Evolutionary conservation across 208 protist species (phyloP).

Genomic region (Trypanosoma boissoni): DNA sequence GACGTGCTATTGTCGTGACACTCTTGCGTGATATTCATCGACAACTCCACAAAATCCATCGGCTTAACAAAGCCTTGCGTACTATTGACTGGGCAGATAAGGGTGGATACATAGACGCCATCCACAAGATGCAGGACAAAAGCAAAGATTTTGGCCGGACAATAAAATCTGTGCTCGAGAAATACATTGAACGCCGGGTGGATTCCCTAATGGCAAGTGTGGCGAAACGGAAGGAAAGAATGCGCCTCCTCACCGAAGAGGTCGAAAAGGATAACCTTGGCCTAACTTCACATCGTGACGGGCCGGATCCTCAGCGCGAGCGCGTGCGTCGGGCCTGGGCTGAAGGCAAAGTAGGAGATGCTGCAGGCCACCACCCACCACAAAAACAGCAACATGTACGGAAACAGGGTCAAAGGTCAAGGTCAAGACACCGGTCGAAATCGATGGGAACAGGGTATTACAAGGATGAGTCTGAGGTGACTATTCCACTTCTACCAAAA

Average conservation of each 20-base stretch:
- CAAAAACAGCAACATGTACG: no score
- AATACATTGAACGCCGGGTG: slow-evolving; percentile 72
- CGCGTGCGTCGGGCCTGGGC: slow-evolving; percentile 31
- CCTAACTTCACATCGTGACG: slow-evolving; percentile 60
- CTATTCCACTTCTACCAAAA: slow-evolving; percentile 38
- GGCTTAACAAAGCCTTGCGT: slow-evolving; percentile 64
- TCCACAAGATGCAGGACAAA: slow-evolving; percentile 50
- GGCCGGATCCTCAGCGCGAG: slow-evolving; percentile 39
- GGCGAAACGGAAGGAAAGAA: slow-evolving; percentile 70
- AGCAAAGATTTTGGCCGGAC: slow-evolving; percentile 39
- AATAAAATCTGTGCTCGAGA: slow-evolving; percentile 54
- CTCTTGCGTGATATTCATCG: slow-evolving; percentile 50
- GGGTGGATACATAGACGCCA: slow-evolving; percentile 47
- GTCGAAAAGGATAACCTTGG: slow-evolving; percentile 66
- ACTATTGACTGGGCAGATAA: slow-evolving; percentile 83
- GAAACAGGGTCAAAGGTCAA: no score
- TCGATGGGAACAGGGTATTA: slow-evolving; percentile 50
- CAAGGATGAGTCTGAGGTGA: slow-evolving; percentile 48
- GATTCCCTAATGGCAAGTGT: slow-evolving; percentile 66
- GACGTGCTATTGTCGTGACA: slow-evolving; percentile 64
- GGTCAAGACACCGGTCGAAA: slow-evolving; percentile 27
- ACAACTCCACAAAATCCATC: slow-evolving; percentile 54
- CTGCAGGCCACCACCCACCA: no score
- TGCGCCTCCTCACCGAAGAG: slow-evolving; percentile 63
- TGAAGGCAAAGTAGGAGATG: slow-evolving; percentile 18